Percentiles rank a stretch among this genome's conserved stretches.
Evolutionary conservation across 2,329 filamentous ascomycete genomes (phyloP).

Genomic region (Ophiostoma perfectum): DNA sequence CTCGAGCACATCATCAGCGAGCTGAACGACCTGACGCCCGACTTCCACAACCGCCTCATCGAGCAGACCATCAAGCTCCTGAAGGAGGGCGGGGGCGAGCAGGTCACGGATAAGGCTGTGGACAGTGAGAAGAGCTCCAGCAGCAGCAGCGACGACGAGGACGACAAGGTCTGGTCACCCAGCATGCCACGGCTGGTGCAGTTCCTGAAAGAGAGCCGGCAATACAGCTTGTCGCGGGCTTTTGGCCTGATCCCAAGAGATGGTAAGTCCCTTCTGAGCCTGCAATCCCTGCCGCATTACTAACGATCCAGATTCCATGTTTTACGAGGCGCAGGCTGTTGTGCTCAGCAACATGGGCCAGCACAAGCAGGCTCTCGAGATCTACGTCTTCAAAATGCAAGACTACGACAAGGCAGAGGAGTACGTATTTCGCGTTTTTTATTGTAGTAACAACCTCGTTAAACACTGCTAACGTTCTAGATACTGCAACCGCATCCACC

Average conservation of each 20-base stretch:
- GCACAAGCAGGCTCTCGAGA: constrained; percentile 91
- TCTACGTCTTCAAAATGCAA: constrained; percentile 91
- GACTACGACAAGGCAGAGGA: constrained; percentile 89
- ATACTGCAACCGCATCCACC: constrained; percentile 85
- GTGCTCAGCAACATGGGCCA: constrained; percentile 92
- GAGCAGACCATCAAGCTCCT: constrained; percentile 61
- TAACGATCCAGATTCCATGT: constrained; percentile 60
- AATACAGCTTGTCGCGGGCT: constrained; percentile 75
- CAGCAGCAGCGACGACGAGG: neutral
- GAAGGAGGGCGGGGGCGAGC: constrained; percentile 30
- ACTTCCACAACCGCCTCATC: constrained; percentile 80
- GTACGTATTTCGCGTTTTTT: constrained; percentile 44
- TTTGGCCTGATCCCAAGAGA: constrained; percentile 74
- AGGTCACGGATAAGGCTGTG: constrained; percentile 27
- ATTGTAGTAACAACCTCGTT: neutral
- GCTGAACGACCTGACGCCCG: constrained; percentile 74
- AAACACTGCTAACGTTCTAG: constrained; percentile 37
- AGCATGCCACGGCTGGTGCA: constrained; percentile 62
- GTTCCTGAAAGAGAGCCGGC: constrained; percentile 69
- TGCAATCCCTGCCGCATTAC: constrained; percentile 18
- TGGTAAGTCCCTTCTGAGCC: constrained; percentile 45
- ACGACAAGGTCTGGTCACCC: constrained; percentile 46
- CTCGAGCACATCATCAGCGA: constrained; percentile 87
- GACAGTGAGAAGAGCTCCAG: constrained; percentile 30
- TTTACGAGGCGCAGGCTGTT: constrained; percentile 85